Conservation (phyloP, 305 asterid species). For the Fraxinus angustifolia region DNA sequence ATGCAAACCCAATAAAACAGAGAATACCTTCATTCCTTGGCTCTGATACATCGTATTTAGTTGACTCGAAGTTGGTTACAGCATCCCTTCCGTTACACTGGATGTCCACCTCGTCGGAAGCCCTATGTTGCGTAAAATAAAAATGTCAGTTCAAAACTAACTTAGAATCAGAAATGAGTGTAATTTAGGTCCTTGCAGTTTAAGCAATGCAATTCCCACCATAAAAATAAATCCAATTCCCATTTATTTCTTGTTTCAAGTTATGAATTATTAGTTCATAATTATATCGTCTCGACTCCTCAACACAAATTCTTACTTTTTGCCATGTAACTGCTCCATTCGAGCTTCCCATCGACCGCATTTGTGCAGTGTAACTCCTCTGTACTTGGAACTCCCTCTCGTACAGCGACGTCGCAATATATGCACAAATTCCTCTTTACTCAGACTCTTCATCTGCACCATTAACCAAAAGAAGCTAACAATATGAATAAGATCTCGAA, state of each 20-base stretch:
- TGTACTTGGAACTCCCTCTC: constrained; percentile 75
- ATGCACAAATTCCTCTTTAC: constrained; percentile 8
- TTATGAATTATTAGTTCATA: neutral
- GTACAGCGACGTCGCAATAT: constrained; percentile 63
- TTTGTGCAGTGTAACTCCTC: constrained; percentile 83
- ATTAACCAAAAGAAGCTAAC: neutral
- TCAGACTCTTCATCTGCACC: constrained; percentile 1
- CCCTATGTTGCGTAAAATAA: constrained; percentile 47
- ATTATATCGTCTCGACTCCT: neutral
- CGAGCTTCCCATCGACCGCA: constrained; percentile 96
- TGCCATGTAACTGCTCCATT: constrained; percentile 84
- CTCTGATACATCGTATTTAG: constrained; percentile 31
- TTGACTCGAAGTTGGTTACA: constrained; percentile 66
- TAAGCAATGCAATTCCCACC: constrained; percentile 51
- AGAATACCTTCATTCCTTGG: constrained; percentile 38
- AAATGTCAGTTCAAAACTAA: constrained; percentile 21
- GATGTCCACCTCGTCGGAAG: constrained; percentile 76
- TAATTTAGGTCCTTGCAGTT: constrained; percentile 66
- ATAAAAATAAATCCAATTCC: constrained; percentile 35
- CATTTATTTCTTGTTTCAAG: constrained; percentile 18
- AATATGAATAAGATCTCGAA: neutral
- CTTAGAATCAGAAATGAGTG: constrained; percentile 18
- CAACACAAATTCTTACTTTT: constrained; percentile 53
- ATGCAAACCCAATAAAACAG: neutral
- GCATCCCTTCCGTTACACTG: constrained; percentile 75